A percentile compares a stretch with the other conserved stretches of the same genome.
These are phyloP conservation scores for Calamus simplicifolius DNA, from an alignment of 176 grass and related monocot species.

Conservation along the genomic window DNA sequence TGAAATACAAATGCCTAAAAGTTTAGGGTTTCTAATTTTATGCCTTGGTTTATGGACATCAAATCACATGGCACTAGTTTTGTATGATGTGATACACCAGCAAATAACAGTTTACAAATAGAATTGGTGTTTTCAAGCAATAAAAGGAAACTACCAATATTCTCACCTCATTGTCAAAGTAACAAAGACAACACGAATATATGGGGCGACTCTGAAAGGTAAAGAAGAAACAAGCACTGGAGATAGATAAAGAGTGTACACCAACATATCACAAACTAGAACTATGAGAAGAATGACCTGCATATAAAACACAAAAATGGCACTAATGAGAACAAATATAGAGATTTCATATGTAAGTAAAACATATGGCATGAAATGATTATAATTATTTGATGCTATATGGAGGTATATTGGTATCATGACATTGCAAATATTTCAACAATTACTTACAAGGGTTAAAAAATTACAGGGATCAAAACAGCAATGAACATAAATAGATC, in stretches of 20 bases:
- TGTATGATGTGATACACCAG: not conserved
- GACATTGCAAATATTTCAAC: too few species aligned
- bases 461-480: too few species aligned
- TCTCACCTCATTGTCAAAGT: constrained; percentile 68
- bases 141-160: constrained; percentile 22
- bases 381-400: too few species aligned
- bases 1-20: too few species aligned
- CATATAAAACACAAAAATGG: constrained; percentile 30
- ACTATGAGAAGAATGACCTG: constrained; percentile 83
- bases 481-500: too few species aligned
- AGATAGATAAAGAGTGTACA: constrained; percentile 49
- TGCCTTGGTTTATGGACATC: not conserved
- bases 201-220: constrained; percentile 83
- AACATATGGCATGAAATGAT: too few species aligned
- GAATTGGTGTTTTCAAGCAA: not conserved
- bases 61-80: not conserved
- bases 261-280: constrained; percentile 68
- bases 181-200: constrained; percentile 78
- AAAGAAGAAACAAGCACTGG: constrained; percentile 19
- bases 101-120: constrained; percentile 13
- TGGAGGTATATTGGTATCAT: too few species aligned
- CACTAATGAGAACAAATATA: too few species aligned
- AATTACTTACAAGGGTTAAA: too few species aligned
- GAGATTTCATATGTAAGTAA: too few species aligned
- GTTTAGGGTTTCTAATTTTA: too few species aligned